phyloP scores from a whole-genome alignment of 2,329 filamentous ascomycete genomes.

The Tetracladium maxilliforme region DNA sequence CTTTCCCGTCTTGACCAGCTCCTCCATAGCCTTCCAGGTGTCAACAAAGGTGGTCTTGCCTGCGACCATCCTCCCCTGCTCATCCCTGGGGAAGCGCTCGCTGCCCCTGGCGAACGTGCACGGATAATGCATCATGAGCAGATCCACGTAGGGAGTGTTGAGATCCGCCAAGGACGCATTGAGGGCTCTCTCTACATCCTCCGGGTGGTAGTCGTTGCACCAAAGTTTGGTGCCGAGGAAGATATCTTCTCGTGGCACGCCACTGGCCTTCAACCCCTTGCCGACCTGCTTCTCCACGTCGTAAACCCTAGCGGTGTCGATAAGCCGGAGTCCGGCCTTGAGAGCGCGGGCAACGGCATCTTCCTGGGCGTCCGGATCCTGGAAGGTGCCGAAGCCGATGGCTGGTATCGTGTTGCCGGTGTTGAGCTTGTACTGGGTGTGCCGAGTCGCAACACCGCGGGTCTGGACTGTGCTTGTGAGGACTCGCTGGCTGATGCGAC shows the following conservation, averaged over 20 bases:
- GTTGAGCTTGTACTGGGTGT: conserved; percentile 7
- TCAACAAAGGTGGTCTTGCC: conserved; percentile 10
- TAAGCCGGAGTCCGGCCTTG: conserved; percentile 17
- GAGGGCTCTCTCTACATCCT: conserved; percentile 13
- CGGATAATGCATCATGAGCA: conserved; percentile 40
- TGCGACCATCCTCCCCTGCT: conserved; percentile 7
- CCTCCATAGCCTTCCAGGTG: conserved; percentile 17
- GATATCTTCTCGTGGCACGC: conserved; percentile 13
- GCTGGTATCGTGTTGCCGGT: conserved; percentile 12
- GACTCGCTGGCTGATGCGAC: no score
- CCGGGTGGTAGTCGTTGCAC: conserved; percentile 16
- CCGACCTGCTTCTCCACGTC: conserved; percentile 9
- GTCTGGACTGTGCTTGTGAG: no score
- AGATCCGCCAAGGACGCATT: conserved; percentile 15
- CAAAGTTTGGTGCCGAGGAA: conserved; percentile 17
- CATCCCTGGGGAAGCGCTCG: conserved; percentile 7
- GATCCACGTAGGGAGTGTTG: conserved; percentile 4
- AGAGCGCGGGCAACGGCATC: conserved; percentile 11
- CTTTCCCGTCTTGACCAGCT: conserved; percentile 11
- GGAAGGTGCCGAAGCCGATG: conserved; percentile 15
- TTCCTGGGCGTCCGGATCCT: conserved; percentile 14
- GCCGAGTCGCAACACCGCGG: conserved; percentile 2
- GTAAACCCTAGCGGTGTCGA: conserved; percentile 16
- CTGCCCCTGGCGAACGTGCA: conserved; percentile 10
- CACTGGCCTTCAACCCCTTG: conserved; percentile 8